A percentile compares a stretch with the other conserved stretches of the same genome.
Conservation (phyloP, 768 basidiomycete genomes). For the Austroboletus festivus region DNA sequence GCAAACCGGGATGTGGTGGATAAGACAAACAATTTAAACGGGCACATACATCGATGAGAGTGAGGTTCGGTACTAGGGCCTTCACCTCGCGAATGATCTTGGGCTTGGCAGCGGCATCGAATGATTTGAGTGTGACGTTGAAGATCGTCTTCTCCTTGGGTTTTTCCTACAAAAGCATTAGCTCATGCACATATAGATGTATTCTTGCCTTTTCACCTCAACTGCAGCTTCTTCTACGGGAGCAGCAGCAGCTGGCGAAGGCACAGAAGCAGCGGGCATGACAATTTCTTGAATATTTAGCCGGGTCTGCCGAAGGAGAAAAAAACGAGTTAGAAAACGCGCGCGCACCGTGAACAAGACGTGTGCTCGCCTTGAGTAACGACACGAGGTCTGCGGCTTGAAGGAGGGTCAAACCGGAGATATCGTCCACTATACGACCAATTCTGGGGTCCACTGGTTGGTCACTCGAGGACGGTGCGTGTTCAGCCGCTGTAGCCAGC, state of each 20-base stretch:
- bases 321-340: not conserved
- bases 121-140: constrained; percentile 91
- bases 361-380: constrained; percentile 70
- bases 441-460: constrained; percentile 62
- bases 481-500: constrained; percentile 49
- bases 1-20: constrained; percentile 3
- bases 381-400: constrained; percentile 95
- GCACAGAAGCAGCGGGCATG: constrained; percentile 73
- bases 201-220: constrained; percentile 46
- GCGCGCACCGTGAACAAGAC: not conserved
- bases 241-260: constrained; percentile 52
- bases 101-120: constrained; percentile 87
- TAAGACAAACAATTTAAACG: not conserved
- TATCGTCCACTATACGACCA: constrained; percentile 86
- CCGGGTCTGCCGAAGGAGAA: constrained; percentile 53
- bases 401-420: constrained; percentile 81
- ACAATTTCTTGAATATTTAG: constrained; percentile 98
- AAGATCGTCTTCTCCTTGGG: constrained; percentile 99
- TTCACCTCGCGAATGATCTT: constrained; percentile 99
- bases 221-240: constrained; percentile 57
- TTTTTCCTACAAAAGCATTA: constrained; percentile 59
- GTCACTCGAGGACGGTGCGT: constrained; percentile 39
- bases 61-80: constrained; percentile 91
- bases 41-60: constrained; percentile 86
- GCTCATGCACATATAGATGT: not conserved